A percentile compares a stretch with the other conserved stretches of the same genome.
These are phyloP conservation scores for Candida odintsovae DNA, from an alignment of 805 yeast genomes.

Conservation along the genomic window DNA sequence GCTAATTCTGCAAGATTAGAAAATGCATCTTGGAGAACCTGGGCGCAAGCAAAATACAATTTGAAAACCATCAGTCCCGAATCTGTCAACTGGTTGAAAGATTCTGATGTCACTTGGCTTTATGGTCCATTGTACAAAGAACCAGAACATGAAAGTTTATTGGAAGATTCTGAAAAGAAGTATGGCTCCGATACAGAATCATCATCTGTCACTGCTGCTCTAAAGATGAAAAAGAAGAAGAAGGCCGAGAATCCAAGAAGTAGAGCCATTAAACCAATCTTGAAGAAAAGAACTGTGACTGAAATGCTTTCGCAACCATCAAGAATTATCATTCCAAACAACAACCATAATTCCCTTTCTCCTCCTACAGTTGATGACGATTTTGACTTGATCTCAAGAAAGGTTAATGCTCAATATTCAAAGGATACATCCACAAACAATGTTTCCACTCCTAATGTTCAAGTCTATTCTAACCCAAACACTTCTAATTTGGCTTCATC, in stretches of 20 bases:
- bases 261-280: constrained; percentile 66
- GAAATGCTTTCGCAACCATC: constrained; percentile 68
- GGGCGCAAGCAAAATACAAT: constrained; percentile 87
- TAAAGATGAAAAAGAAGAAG: constrained; percentile 16
- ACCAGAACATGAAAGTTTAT: constrained; percentile 10
- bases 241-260: constrained; percentile 9
- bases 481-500: not conserved
- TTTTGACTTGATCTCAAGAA: constrained; percentile 20
- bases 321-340: constrained; percentile 17
- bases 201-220: constrained; percentile 19
- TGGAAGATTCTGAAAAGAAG: constrained; percentile 22
- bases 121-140: constrained; percentile 67
- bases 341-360: constrained; percentile 12
- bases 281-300: constrained; percentile 80
- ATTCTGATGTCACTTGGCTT: constrained; percentile 95
- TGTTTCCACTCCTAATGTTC: not conserved
- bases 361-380: constrained; percentile 25
- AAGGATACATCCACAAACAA: not conserved
- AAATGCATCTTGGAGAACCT: constrained; percentile 95
- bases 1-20: constrained; percentile 79
- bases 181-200: constrained; percentile 36
- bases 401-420: constrained; percentile 23
- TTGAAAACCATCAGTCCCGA: constrained; percentile 84
- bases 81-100: constrained; percentile 92
- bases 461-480: not conserved